phyloP scores from a whole-genome alignment of 2,329 filamentous ascomycete genomes.

The Colletotrichum trifolii region DNA sequence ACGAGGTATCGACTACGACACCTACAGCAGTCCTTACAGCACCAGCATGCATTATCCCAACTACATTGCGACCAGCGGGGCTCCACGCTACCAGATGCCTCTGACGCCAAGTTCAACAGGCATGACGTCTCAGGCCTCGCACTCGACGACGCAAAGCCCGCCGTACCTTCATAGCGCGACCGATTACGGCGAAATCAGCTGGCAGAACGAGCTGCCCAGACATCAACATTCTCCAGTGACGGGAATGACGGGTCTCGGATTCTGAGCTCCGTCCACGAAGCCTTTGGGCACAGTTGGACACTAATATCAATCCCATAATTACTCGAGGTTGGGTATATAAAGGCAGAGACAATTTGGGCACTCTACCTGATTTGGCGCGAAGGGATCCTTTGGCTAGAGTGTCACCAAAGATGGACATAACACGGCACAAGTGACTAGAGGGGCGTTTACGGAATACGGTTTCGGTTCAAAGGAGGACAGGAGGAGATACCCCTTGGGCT shows the following conservation, averaged over 20 bases:
- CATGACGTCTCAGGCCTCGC: background rate
- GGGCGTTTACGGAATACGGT: too few species aligned
- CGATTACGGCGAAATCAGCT: background rate
- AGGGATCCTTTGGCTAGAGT: too few species aligned
- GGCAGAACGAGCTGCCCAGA: background rate
- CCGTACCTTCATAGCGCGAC: background rate
- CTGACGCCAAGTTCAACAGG: background rate
- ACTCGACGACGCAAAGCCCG: slow-evolving; percentile 1
- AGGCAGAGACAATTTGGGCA: too few species aligned
- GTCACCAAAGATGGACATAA: too few species aligned
- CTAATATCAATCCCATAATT: background rate
- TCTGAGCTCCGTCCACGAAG: background rate
- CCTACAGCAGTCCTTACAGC: slow-evolving; percentile 2
- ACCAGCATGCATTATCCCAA: background rate
- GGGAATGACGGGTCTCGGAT: background rate
- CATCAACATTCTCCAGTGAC: background rate
- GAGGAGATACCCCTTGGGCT: too few species aligned
- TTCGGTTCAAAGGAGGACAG: too few species aligned
- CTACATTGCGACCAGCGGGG: background rate
- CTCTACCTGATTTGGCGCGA: too few species aligned
- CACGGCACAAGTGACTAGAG: too few species aligned
- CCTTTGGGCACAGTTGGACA: background rate
- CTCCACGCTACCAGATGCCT: background rate
- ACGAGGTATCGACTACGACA: background rate
- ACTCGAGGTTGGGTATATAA: too few species aligned